Conservation (phyloP, 768 basidiomycete genomes). For the Termitomyces sp. region DNA sequence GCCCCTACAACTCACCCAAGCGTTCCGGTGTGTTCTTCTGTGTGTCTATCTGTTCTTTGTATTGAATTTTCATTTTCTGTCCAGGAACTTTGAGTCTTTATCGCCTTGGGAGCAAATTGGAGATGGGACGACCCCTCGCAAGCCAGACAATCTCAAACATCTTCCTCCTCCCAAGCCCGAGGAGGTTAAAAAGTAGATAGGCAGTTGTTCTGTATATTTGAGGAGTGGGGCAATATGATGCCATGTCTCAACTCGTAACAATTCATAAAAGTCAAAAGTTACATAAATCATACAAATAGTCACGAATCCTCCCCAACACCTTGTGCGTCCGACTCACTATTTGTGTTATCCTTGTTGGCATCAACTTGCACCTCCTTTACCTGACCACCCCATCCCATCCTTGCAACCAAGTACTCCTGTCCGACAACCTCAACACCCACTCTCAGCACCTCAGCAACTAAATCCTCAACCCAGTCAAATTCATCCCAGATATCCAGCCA, state of each 20-base stretch:
- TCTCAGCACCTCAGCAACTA: constrained; percentile 83
- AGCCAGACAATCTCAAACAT: constrained; percentile 74
- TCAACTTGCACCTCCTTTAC: constrained; percentile 9
- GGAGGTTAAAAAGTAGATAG: constrained; percentile 74
- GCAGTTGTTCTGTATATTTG: constrained; percentile 1
- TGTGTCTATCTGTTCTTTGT: not conserved
- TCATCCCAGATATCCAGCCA: constrained; percentile 93
- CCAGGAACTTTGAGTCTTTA: constrained; percentile 88
- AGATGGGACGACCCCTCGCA: constrained; percentile 44
- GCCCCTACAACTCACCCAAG: constrained; percentile 95
- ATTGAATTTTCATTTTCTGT: not conserved
- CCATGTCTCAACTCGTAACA: constrained; percentile 9
- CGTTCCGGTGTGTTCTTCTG: constrained; percentile 72
- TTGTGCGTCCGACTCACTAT: constrained; percentile 15
- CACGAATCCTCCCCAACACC: constrained; percentile 25
- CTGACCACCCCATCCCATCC: constrained; percentile 76
- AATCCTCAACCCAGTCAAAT: constrained; percentile 95
- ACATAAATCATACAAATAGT: constrained; percentile 30
- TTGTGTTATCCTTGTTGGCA: constrained; percentile 11
- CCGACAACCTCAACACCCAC: constrained; percentile 88
- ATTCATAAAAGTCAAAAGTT: constrained; percentile 4
- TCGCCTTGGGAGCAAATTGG: constrained; percentile 98
- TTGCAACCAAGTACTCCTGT: constrained; percentile 83
- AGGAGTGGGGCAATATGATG: constrained; percentile 3
- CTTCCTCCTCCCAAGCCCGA: constrained; percentile 73